Evolutionary conservation across 2,329 filamentous ascomycete species (phyloP), one percentile per base, ranked within the genome.

Genomic region (Penicillium vulpinum): DNA sequence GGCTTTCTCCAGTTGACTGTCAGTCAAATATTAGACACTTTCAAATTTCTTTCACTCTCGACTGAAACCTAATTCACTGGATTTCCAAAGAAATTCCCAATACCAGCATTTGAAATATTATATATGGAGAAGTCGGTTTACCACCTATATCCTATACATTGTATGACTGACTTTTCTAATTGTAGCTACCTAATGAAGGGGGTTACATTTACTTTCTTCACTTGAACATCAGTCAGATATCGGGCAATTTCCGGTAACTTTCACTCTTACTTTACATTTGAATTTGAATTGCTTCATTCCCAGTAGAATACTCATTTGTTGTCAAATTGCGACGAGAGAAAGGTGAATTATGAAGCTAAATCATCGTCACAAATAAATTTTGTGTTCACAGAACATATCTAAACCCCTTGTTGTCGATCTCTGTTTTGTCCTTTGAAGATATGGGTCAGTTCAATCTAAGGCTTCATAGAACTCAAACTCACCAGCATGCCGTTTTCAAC

Each of bases 331-430:
- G 6, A 15, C 18, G 16, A 18, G 24, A 28, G 5, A 3, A 29
- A 18, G 16, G 13, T 26, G 5, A 4, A 5, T 7, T 43, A 7
- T 43, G 5, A 13, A 11, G 16, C 9, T 0, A 26, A 43, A 11
- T 2, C 8, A 26, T 10, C 18, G 3, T 28, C 1, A 10, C 9
- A 28, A 13, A 8, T 44, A 7, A 18, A 29, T 3, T 16, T 4
- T 21, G 1, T 15, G 4, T 31, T 52, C 63, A 81, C 18, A 84
- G 63, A 10, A 78, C 78, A 63, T 83, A 84, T 65, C 81, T 74
- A 61, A 84, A 84, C 0, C 76, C 80, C 62, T 76, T 80, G 56
- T 84, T 84, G 45, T 84, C 81, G 22, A 84, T 66, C 67, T 84
- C 82, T 0, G 82, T 84, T 70, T 78, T 72, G 66, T 84, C 70